Base-by-base conservation (phyloP, 805 yeast genomes). In the Debaryomyces maramus region DNA sequence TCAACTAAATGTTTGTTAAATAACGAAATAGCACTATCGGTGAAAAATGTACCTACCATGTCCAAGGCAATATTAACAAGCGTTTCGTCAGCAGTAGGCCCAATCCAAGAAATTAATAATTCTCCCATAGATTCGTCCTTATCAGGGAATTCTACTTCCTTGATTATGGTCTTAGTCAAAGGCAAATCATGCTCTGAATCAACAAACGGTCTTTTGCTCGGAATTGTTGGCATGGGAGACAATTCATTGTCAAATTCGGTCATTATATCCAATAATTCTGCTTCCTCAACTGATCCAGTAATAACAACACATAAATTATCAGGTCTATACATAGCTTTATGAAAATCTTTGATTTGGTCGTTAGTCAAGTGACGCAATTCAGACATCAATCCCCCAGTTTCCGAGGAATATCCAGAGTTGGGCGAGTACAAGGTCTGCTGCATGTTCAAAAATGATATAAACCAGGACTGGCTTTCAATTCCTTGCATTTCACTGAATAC, bases 401-500 rank as follows among this genome's bases (percentile, higher is more conserved):
- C 97, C 6, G 93, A 81, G 8, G 89, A 78, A 58, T 91, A 93
- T 3, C 97, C 98, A 16, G 91, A 84, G 0, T 72, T 69, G 9
- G 69, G 57, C 13, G 68, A 62, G 46, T 75, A 85, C 51, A 85
- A 52, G 0, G 75, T 53, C 52, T 81, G 74, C 54, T 81, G 86
- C 45, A 80, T 65, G 38, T 78, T 79, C 46, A 85, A 67, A 49
- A 73, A 77, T 2, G 83, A 58, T 9, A 83, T 65, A 47, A 84
- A 85, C 78, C 82, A 81, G 11, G 90, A 76, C 46, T 84, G 86
- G 52, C 79, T 79, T 60, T 89, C 96, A 41, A 85, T 81, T 19
- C 89, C 97, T 56, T 88, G 97, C 98, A 93, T 93, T 65, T 93
- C 99, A 38, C 95, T 84, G 58, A 85, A 93, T 3, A 93, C 98